Percentiles rank a stretch among this genome's conserved stretches.
phyloP scores from a whole-genome alignment of 495 filamentous ascomycete species.

The Choiromyces venosus region DNA sequence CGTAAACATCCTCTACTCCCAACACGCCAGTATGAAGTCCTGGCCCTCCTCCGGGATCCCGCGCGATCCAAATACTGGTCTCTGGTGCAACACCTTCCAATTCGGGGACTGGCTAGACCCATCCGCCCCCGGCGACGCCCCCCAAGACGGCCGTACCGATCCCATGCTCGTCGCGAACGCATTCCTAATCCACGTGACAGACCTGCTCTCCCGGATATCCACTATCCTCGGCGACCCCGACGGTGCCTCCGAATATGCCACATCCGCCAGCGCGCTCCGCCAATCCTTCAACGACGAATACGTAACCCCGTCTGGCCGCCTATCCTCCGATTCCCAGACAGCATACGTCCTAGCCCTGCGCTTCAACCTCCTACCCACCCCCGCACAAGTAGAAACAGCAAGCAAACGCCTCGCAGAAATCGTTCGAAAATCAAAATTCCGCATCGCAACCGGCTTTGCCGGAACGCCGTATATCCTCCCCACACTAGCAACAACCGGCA shows the following conservation, averaged over 20 bases:
- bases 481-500: slow-evolving; percentile 44
- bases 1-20: slow-evolving; percentile 42
- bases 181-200: slow-evolving; percentile 50
- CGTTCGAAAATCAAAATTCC: slow-evolving; percentile 46
- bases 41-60: slow-evolving; percentile 51
- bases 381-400: slow-evolving; percentile 42
- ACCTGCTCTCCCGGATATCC: slow-evolving; percentile 29
- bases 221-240: background rate
- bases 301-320: slow-evolving; percentile 33
- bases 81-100: slow-evolving; percentile 47
- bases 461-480: slow-evolving; percentile 51
- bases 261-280: background rate
- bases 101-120: slow-evolving; percentile 55
- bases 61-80: slow-evolving; percentile 42
- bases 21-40: slow-evolving; percentile 47
- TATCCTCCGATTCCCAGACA: slow-evolving; percentile 51
- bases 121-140: slow-evolving; percentile 45
- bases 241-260: slow-evolving; percentile 30
- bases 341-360: slow-evolving; percentile 46
- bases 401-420: slow-evolving; percentile 43
- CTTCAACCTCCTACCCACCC: slow-evolving; percentile 47
- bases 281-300: background rate
- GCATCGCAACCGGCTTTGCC: slow-evolving; percentile 53
- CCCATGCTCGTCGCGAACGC: slow-evolving; percentile 49
- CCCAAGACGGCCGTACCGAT: slow-evolving; percentile 46